A percentile compares a stretch with the other conserved stretches of the same genome.
Evolutionary conservation across 2,329 filamentous ascomycete genomes (phyloP).

Genomic region (Clonostachys byssicola): DNA sequence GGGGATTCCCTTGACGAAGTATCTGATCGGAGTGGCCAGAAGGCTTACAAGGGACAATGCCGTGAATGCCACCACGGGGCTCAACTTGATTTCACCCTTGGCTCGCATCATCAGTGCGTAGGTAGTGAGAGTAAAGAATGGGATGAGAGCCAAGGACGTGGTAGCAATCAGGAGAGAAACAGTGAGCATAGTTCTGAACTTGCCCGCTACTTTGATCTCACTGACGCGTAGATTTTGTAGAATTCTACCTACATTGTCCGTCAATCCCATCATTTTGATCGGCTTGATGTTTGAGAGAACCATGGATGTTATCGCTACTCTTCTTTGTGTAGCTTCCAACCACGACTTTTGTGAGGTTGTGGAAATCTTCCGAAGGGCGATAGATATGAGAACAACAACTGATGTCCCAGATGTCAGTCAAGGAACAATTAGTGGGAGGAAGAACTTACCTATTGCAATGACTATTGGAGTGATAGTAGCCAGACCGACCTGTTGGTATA

Average conservation of each 20-base stretch:
- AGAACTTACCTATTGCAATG: too few relatives aligned
- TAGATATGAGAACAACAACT: too few relatives aligned
- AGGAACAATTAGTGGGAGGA: too few relatives aligned
- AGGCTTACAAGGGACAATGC: background rate
- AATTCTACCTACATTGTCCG: conserved; percentile 11
- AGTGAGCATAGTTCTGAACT: conserved; percentile 7
- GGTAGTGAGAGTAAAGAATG: conserved; percentile 16
- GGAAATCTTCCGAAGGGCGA: too few relatives aligned
- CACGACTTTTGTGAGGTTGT: conserved; percentile 10
- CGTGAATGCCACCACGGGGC: conserved; percentile 26
- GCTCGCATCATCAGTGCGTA: conserved; percentile 6
- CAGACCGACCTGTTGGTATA: conserved; percentile 25
- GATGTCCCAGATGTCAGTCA: too few relatives aligned
- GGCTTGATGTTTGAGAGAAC: conserved; percentile 23
- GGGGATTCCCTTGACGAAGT: conserved; percentile 2
- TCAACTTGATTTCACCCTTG: conserved; percentile 7
- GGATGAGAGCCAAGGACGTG: conserved; percentile 20
- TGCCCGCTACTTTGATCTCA: conserved; percentile 9
- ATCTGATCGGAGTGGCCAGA: background rate
- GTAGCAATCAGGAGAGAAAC: conserved; percentile 13
- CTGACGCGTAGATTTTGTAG: conserved; percentile 9
- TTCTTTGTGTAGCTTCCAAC: conserved; percentile 27
- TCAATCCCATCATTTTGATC: conserved; percentile 22
- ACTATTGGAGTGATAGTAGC: too few relatives aligned
- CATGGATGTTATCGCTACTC: conserved; percentile 22